Conservation (phyloP, 2,329 filamentous ascomycete species). For the Talaromyces albobiverticillius region DNA sequence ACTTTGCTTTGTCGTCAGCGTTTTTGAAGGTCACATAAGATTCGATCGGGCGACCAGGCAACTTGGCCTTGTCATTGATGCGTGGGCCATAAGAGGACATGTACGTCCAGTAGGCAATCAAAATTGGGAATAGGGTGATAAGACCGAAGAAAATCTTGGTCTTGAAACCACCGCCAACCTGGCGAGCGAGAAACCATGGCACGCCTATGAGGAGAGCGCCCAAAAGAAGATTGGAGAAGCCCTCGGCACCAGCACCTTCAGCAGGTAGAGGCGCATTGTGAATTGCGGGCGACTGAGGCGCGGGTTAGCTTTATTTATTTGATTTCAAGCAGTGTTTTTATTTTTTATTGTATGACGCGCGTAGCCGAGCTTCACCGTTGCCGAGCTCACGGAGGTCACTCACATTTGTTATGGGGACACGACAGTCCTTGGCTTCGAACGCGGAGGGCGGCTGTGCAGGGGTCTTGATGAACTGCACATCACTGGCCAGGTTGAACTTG, state of each 20-base stretch:
- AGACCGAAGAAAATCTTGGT: slow-evolving; percentile 83
- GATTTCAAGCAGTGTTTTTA: neutral
- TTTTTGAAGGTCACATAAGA: slow-evolving; percentile 63
- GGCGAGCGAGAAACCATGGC: slow-evolving; percentile 77
- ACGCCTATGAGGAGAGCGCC: slow-evolving; percentile 66
- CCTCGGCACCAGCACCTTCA: slow-evolving; percentile 76
- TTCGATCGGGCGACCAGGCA: slow-evolving; percentile 82
- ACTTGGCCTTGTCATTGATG: slow-evolving; percentile 85
- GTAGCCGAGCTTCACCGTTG: neutral
- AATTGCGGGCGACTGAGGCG: slow-evolving; percentile 72
- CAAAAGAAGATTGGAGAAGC: slow-evolving; percentile 80
- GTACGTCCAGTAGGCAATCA: slow-evolving; percentile 77
- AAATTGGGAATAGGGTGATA: slow-evolving; percentile 73
- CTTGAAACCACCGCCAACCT: slow-evolving; percentile 78
- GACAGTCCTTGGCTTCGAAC: slow-evolving; percentile 53
- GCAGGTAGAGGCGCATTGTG: slow-evolving; percentile 92
- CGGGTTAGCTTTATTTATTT: neutral
- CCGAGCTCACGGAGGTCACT: slow-evolving; percentile 23
- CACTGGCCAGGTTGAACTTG: neutral
- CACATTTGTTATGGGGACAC: slow-evolving; percentile 61
- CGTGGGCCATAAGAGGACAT: slow-evolving; percentile 78
- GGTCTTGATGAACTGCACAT: slow-evolving; percentile 53
- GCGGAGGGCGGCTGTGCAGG: slow-evolving; percentile 53
- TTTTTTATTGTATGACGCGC: no score
- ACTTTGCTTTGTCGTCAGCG: slow-evolving; percentile 43